phyloP scores from a whole-genome alignment of 208 protist genomes.

The Acanthamoeba divionensis region DNA sequence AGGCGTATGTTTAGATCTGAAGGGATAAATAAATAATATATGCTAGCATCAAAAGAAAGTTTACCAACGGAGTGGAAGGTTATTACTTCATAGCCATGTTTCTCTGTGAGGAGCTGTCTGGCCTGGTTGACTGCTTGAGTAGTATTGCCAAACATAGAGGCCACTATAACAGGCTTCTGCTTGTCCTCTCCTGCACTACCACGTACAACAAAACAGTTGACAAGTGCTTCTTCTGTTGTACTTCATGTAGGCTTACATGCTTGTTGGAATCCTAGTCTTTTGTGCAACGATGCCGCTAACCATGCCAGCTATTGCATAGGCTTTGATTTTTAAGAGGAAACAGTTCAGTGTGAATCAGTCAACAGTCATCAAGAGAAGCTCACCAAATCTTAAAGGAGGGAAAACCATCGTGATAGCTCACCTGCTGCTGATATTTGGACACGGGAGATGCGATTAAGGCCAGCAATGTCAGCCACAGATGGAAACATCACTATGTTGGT shows the following conservation, averaged over 20 bases:
- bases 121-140: background rate
- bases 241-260: too few relatives aligned
- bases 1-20: too few relatives aligned
- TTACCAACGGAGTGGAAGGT: conserved; percentile 24
- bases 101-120: background rate
- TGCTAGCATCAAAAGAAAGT: too few relatives aligned
- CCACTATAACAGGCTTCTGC: conserved; percentile 32
- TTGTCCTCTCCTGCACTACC: background rate
- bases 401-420: background rate
- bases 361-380: too few relatives aligned
- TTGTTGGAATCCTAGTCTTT: too few relatives aligned
- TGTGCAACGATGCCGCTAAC: background rate
- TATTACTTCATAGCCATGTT: conserved; percentile 43
- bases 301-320: background rate
- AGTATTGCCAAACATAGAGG: conserved; percentile 44
- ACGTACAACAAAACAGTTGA: too few relatives aligned
- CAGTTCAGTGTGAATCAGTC: too few relatives aligned
- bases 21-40: too few relatives aligned
- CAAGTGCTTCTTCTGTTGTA: too few relatives aligned
- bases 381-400: too few relatives aligned
- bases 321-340: too few relatives aligned
- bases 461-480: conserved; percentile 1
- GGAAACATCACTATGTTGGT: conserved; percentile 12
- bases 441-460: background rate
- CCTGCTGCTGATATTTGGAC: background rate